Evolutionary conservation across 805 yeast genomes (phyloP).

Genomic region (Ogataea nitratoaversa): DNA sequence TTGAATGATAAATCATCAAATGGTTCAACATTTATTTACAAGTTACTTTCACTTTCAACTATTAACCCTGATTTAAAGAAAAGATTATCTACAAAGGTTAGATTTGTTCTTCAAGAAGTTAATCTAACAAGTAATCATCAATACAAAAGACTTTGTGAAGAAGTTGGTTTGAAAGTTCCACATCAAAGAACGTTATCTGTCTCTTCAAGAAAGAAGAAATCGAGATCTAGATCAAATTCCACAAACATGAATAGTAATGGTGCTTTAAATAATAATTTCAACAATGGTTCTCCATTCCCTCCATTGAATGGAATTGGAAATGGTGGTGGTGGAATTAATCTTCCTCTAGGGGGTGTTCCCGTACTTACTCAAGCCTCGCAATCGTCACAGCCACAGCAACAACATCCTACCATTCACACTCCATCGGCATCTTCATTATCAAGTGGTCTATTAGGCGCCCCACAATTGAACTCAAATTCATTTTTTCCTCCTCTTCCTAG

Average conservation of each 20-base stretch:
- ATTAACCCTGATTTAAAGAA: constrained; percentile 53
- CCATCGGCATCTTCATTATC: neutral
- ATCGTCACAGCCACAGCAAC: constrained; percentile 29
- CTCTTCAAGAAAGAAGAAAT: constrained; percentile 21
- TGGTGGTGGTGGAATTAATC: neutral
- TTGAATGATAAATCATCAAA: constrained; percentile 58
- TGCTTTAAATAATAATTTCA: constrained; percentile 3
- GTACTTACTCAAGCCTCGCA: neutral
- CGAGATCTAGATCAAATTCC: constrained; percentile 26
- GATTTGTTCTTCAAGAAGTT: constrained; percentile 56
- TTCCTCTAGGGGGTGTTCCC: neutral
- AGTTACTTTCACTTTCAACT: constrained; percentile 70
- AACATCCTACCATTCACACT: constrained; percentile 12
- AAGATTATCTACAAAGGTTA: constrained; percentile 56
- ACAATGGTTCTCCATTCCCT: neutral
- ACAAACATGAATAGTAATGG: constrained; percentile 14
- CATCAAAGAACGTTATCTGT: constrained; percentile 20
- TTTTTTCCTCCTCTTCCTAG: constrained; percentile 5
- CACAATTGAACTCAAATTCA: constrained; percentile 7
- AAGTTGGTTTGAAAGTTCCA: constrained; percentile 62
- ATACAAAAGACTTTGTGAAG: constrained; percentile 84
- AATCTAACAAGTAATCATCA: constrained; percentile 58
- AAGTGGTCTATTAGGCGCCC: constrained; percentile 1
- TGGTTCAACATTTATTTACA: constrained; percentile 76
- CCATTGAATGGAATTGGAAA: neutral